Evolutionary conservation across 371 early-diverging fungal genomes (phyloP), one percentile per base, ranked within the genome.

Genomic region (Mucor velutinosus): DNA sequence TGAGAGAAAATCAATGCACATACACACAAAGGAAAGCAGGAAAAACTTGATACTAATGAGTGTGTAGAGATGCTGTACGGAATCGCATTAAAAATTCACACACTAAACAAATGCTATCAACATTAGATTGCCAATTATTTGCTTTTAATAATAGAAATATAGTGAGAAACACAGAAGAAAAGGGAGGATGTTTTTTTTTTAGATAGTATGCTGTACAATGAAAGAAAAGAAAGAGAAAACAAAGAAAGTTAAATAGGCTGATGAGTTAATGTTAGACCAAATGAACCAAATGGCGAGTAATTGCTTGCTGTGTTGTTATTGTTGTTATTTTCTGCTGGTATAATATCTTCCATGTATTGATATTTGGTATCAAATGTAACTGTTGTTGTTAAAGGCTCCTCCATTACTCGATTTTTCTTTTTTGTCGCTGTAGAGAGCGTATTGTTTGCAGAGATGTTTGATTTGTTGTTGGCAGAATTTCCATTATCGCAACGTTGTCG

Each of bases 401-500:
- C 61, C 21, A 30, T 29, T 11, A 67, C 45, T 17, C 67, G 67
- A n/a, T 67, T 60, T 32, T 67, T 67, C n/a, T 61, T 60, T 19
- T 64, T 64, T 4, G 39, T 39, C 19, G 56, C 17, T 58, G 55
- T 6, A 0, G 55, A 55, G 15, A 49, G 49, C 2, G 49, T 49
- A 23, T 23, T 49, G 21, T n/a, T 49, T n/a, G 55, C 10, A 1
- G 55, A 55, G 4, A 37, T 21, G 14, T 35, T 19, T 51, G 51
- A 4, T 35, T 39, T 41, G 8, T 39, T 29, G 21, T 39, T 51
- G 7, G 32, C 12, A 0, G 62, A 45, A 17, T 27, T 49, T 21
- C 43, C 45, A 23, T 62, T 59, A 27, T 90, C 91, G 43, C 86
- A 87, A 7, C 93, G 83, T 62, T 90, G 90, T 57, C 94, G 82